Conservation (phyloP, 1,139 yeast genomes). For the Blastobotrys aristatus region DNA sequence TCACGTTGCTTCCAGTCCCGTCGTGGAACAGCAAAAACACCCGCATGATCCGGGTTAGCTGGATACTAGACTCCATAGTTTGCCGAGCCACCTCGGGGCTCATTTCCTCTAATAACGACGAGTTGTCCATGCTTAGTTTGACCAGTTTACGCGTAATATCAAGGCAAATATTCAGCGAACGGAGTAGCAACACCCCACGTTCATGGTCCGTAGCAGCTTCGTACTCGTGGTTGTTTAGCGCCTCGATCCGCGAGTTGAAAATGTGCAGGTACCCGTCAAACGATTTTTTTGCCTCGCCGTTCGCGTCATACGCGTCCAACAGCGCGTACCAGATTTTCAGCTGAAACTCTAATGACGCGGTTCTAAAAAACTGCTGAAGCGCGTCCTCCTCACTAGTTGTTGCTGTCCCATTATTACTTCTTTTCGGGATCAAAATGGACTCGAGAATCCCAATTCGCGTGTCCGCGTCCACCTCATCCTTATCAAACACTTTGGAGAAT, state of each 20-base stretch:
- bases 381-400: constrained; percentile 41
- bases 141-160: constrained; percentile 36
- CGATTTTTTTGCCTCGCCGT: constrained; percentile 40
- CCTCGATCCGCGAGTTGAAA: constrained; percentile 40
- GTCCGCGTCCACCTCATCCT: constrained; percentile 14
- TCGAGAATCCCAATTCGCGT: constrained; percentile 43
- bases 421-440: constrained; percentile 42
- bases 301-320: constrained; percentile 51
- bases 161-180: constrained; percentile 46
- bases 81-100: constrained; percentile 14
- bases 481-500: constrained; percentile 51
- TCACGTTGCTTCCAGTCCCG: constrained; percentile 31
- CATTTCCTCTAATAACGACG: constrained; percentile 14
- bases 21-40: constrained; percentile 41
- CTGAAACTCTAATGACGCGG: constrained; percentile 62
- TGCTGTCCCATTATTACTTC: too few relatives aligned
- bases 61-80: constrained; percentile 34
- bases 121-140: constrained; percentile 24
- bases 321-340: constrained; percentile 74
- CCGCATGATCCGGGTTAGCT: constrained; percentile 40
- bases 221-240: constrained; percentile 33
- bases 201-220: constrained; percentile 20
- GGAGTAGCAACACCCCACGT: constrained; percentile 32
- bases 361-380: constrained; percentile 53
- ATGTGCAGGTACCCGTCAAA: constrained; percentile 54